phyloP scores from a whole-genome alignment of 2,329 filamentous ascomycete species.

The Colletotrichum simmondsii region DNA sequence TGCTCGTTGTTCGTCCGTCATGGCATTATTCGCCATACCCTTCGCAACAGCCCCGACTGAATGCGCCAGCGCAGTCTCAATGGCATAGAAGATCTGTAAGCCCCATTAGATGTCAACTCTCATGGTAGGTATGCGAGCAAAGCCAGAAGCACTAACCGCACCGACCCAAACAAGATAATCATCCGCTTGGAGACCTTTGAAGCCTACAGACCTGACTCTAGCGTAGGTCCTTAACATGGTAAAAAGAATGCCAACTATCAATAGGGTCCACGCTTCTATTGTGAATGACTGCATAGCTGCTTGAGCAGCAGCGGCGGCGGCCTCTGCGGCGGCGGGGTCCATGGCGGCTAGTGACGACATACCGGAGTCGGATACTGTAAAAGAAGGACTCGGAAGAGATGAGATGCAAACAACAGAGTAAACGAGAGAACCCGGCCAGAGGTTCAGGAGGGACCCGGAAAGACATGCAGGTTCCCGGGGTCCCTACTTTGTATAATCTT shows the following conservation, averaged over 20 bases:
- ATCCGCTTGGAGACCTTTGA: background rate
- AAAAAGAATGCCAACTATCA: background rate
- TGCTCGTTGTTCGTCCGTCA: constrained; percentile 61
- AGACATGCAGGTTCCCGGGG: background rate
- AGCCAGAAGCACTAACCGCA: background rate
- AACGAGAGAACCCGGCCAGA: background rate
- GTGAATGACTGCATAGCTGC: background rate
- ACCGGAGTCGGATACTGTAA: background rate
- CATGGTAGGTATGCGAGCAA: no score
- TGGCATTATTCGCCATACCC: constrained; percentile 67
- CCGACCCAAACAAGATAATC: background rate
- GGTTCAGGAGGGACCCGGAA: background rate
- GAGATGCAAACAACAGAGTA: background rate
- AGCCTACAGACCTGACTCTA: background rate
- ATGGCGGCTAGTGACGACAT: background rate
- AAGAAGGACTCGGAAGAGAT: background rate
- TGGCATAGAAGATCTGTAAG: constrained; percentile 29
- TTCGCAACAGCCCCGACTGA: constrained; percentile 49
- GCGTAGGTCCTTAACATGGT: background rate
- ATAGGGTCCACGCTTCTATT: background rate
- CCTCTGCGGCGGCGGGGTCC: background rate
- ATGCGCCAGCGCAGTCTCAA: constrained; percentile 45
- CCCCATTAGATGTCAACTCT: background rate
- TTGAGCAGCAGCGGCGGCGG: no score
- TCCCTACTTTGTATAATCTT: background rate